Evolutionary conservation across 495 filamentous ascomycete genomes (phyloP).

Genomic region (Pseudoneurospora amorphoporcata): DNA sequence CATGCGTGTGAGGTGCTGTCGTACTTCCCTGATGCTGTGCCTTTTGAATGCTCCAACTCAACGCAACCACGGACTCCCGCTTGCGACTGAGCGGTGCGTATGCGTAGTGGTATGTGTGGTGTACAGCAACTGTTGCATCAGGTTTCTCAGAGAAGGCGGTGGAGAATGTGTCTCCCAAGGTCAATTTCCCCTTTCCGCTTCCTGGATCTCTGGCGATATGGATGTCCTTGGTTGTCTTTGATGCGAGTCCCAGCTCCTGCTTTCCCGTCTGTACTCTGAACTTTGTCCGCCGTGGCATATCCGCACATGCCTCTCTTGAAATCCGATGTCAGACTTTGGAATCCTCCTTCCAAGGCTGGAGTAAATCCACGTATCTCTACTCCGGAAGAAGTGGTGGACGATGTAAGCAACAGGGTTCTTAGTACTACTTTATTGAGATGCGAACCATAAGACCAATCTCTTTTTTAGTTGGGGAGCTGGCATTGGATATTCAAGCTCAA

Average conservation of each 20-base stretch:
- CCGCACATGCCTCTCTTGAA: not conserved
- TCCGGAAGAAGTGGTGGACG: not conserved
- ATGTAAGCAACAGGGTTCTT: not conserved
- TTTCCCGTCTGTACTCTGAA: not conserved
- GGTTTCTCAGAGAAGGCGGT: not conserved
- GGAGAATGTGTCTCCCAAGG: not conserved
- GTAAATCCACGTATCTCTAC: not conserved
- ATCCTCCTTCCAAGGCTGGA: not conserved
- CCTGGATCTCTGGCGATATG: not conserved
- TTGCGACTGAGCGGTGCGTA: not conserved
- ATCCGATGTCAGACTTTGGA: not conserved
- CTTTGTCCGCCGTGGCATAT: not conserved
- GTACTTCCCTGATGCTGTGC: not conserved
- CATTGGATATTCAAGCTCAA: not conserved
- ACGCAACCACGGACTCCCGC: not conserved
- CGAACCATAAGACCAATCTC: not conserved
- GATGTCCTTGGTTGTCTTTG: not conserved
- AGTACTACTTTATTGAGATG: not conserved
- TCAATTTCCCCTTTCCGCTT: not conserved
- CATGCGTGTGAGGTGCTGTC: not conserved
- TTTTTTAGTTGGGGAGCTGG: not conserved
- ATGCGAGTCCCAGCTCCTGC: not conserved
- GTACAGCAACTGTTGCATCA: not conserved
- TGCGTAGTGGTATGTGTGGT: not conserved
- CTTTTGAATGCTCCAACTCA: not conserved